Evolutionary conservation across 768 basidiomycete genomes (phyloP).

Genomic region (Cyclocybe aegerita): DNA sequence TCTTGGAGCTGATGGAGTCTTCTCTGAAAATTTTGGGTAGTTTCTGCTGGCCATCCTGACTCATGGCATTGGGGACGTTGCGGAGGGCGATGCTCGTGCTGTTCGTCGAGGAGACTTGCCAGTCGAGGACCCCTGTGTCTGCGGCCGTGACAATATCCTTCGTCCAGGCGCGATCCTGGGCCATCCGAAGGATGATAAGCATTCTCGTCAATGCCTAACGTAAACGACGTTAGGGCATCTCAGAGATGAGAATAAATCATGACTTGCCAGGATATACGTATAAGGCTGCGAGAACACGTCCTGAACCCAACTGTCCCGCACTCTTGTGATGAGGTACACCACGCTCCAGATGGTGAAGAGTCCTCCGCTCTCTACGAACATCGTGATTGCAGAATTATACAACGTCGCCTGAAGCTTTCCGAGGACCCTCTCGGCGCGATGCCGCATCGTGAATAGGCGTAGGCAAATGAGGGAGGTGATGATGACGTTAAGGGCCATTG

Average conservation of each 20-base stretch:
- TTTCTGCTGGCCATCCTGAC: slow-evolving; percentile 6
- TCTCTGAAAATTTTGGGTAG: slow-evolving; percentile 21
- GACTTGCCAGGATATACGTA: slow-evolving; percentile 29
- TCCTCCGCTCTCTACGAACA: slow-evolving; percentile 39
- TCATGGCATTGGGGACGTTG: no score
- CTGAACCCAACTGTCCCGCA: slow-evolving; percentile 22
- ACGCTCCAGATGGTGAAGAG: slow-evolving; percentile 36
- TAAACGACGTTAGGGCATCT: not conserved
- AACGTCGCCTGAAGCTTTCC: slow-evolving; percentile 34
- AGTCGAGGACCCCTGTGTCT: slow-evolving; percentile 32
- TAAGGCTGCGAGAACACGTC: slow-evolving; percentile 32
- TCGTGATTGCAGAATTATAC: slow-evolving; percentile 34
- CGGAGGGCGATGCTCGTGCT: slow-evolving; percentile 11
- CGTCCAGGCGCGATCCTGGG: slow-evolving; percentile 39
- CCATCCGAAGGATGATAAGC: slow-evolving; percentile 38
- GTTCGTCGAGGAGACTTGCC: slow-evolving; percentile 37
- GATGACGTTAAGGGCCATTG: slow-evolving; percentile 30
- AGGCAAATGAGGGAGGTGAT: slow-evolving; percentile 27
- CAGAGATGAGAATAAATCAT: not conserved
- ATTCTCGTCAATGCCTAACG: slow-evolving; percentile 34
- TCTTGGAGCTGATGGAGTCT: slow-evolving; percentile 18
- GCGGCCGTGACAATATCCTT: slow-evolving; percentile 31
- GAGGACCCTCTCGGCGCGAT: slow-evolving; percentile 30
- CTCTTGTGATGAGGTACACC: slow-evolving; percentile 25
- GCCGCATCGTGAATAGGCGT: slow-evolving; percentile 31